Evolutionary conservation across 768 basidiomycete genomes (phyloP).

Genomic region (Boletellus emodensis): DNA sequence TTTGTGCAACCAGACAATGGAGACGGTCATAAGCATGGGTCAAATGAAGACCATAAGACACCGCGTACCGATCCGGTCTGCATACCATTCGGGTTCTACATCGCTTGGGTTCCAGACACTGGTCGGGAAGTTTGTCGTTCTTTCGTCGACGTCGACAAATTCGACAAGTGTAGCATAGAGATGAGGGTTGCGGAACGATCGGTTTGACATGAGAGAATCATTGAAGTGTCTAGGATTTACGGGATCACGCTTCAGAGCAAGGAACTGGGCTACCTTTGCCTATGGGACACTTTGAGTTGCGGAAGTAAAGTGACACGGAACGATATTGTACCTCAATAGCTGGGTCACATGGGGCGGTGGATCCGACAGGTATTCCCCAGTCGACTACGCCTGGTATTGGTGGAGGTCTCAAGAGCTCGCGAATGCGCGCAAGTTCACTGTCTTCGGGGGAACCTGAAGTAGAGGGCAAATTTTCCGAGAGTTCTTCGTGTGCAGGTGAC

Average conservation of each 20-base stretch:
- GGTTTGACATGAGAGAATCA: constrained; percentile 88
- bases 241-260: constrained; percentile 61
- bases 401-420: constrained; percentile 56
- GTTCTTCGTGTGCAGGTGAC: constrained; percentile 15
- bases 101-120: constrained; percentile 71
- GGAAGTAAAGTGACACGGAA: neutral
- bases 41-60: constrained; percentile 1
- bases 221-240: constrained; percentile 84
- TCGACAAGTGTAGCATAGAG: constrained; percentile 95
- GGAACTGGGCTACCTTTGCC: constrained; percentile 81
- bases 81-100: constrained; percentile 66
- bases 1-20: constrained; percentile 4
- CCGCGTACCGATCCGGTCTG: constrained; percentile 71
- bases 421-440: constrained; percentile 53
- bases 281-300: constrained; percentile 28
- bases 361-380: constrained; percentile 73
- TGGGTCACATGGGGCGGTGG: constrained; percentile 54
- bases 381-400: constrained; percentile 60
- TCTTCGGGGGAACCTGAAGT: constrained; percentile 19
- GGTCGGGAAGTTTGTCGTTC: constrained; percentile 74
- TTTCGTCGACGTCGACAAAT: constrained; percentile 89
- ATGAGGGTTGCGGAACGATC: constrained; percentile 94
- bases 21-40: constrained; percentile 29
- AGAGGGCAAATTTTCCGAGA: constrained; percentile 10
- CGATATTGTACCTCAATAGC: constrained; percentile 49